phyloP scores from a whole-genome alignment of 257 asterid species.

The Striga asiatica region DNA sequence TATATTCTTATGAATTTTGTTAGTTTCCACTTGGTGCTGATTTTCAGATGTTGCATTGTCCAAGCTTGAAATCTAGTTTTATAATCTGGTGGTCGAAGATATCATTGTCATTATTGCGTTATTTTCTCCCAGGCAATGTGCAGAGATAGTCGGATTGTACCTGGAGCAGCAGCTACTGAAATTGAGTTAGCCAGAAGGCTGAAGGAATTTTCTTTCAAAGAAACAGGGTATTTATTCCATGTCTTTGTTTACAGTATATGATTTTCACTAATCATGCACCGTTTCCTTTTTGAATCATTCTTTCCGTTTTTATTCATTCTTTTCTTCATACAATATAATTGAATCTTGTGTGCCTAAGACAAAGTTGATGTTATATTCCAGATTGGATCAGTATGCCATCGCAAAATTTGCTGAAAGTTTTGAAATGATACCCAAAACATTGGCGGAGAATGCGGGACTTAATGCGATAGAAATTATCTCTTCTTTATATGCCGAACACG shows the following conservation, averaged over 20 bases:
- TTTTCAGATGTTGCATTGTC: not conserved
- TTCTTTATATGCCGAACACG: conserved; percentile 84
- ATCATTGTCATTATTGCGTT: conserved; percentile 10
- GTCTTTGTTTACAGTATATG: not conserved
- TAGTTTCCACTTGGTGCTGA: not conserved
- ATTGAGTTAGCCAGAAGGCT: conserved; percentile 81
- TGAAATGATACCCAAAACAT: conserved; percentile 89
- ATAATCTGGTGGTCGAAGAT: conserved; percentile 1
- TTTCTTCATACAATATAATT: not conserved
- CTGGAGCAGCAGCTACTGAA: conserved; percentile 99
- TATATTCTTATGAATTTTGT: conserved; percentile 10
- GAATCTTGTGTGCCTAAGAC: not conserved
- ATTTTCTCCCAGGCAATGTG: conserved; percentile 73
- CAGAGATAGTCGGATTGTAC: conserved; percentile 85
- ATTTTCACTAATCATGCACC: not conserved
- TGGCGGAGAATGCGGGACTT: conserved; percentile 97
- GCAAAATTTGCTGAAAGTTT: conserved; percentile 95
- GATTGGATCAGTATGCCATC: conserved; percentile 94
- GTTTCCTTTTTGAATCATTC: not conserved
- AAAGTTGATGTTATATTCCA: conserved; percentile 26
- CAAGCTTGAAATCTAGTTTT: not conserved
- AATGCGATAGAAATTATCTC: conserved; percentile 88
- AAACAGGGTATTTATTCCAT: conserved; percentile 66
- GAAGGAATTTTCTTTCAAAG: conserved; percentile 85
- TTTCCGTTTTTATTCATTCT: no score